A percentile compares a stretch with the other conserved stretches of the same genome.
Conservation (phyloP, 768 basidiomycete species). For the Termitomyces sp. region DNA sequence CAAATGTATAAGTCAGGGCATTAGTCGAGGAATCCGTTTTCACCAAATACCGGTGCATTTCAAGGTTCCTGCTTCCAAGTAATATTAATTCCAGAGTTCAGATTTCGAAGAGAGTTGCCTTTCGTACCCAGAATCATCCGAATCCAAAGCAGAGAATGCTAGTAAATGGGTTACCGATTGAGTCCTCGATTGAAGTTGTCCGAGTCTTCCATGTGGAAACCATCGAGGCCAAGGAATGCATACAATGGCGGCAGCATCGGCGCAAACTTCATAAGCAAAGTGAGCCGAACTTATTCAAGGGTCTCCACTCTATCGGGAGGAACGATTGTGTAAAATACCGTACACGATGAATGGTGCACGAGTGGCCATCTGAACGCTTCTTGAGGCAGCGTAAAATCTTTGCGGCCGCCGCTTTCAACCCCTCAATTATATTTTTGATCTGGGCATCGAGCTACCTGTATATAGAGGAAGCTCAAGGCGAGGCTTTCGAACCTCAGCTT, state of each 20-base stretch:
- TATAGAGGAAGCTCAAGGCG: constrained; percentile 23
- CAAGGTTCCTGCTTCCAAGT: constrained; percentile 47
- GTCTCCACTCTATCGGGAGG: constrained; percentile 38
- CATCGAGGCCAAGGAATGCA: constrained; percentile 31
- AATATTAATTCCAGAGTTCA: constrained; percentile 38
- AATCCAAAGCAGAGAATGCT: neutral
- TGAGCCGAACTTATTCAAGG: constrained; percentile 41
- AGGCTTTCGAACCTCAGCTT: constrained; percentile 14
- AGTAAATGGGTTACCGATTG: constrained; percentile 25
- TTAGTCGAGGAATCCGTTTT: constrained; percentile 7
- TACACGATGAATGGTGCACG: constrained; percentile 9
- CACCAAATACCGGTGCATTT: constrained; percentile 49
- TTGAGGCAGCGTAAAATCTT: constrained; percentile 37
- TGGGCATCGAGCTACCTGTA: constrained; percentile 23
- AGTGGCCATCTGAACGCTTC: constrained; percentile 46
- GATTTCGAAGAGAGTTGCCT: constrained; percentile 35
- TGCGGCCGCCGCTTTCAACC: constrained; percentile 35
- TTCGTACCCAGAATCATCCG: constrained; percentile 12
- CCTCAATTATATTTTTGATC: constrained; percentile 19
- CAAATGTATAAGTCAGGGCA: neutral
- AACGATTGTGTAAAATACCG: neutral
- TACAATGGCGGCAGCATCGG: constrained; percentile 39
- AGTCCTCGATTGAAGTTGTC: constrained; percentile 24
- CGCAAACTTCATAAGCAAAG: constrained; percentile 44
- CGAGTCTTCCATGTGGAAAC: constrained; percentile 40